Conservation (phyloP, 306 rosid species). For the Aeschynomene evenia region DNA sequence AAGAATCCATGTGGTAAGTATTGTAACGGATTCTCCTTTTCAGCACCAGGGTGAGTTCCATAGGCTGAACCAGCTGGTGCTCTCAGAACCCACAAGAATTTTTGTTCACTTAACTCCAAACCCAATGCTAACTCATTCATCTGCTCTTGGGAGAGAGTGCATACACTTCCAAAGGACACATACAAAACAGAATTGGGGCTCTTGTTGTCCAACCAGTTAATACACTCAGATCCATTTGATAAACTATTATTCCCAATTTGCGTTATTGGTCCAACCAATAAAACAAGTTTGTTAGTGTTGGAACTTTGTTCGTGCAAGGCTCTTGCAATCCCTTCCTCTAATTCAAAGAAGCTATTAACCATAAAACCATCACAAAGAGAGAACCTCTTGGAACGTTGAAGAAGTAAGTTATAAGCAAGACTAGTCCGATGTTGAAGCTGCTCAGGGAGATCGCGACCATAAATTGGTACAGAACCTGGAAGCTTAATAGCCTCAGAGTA, state of each 20-base stretch:
- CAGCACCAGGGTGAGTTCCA: constrained; percentile 16
- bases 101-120: constrained; percentile 30
- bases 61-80: constrained; percentile 32
- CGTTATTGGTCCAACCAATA: constrained; percentile 20
- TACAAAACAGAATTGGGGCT: constrained; percentile 22
- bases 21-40: constrained; percentile 1
- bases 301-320: neutral
- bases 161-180: constrained; percentile 41
- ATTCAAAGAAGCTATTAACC: neutral
- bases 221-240: neutral
- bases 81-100: constrained; percentile 39
- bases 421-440: constrained; percentile 35
- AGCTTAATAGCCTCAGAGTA: constrained; percentile 16
- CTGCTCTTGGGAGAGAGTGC: constrained; percentile 26
- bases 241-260: constrained; percentile 13
- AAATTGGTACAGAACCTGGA: constrained; percentile 31
- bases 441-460: constrained; percentile 32
- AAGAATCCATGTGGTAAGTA: constrained; percentile 31
- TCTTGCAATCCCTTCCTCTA: neutral
- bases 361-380: neutral
- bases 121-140: constrained; percentile 34
- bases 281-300: neutral
- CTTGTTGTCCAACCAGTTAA: constrained; percentile 30
- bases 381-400: neutral
- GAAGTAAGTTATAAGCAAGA: constrained; percentile 8